Evolutionary conservation across 495 filamentous ascomycete genomes (phyloP).

Genomic region (Bacidia rubella): DNA sequence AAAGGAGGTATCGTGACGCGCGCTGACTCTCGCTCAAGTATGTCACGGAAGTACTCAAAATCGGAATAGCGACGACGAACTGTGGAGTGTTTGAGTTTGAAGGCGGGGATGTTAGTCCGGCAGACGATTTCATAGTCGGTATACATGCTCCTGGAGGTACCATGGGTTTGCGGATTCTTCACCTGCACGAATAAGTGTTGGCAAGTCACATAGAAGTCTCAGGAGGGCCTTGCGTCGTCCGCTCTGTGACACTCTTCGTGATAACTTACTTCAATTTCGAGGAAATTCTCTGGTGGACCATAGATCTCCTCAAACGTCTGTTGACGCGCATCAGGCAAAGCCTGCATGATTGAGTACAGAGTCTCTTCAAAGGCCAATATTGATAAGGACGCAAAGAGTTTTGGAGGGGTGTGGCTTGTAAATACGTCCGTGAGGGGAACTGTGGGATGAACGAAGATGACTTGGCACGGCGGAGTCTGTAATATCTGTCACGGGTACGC

Average conservation of each 20-base stretch:
- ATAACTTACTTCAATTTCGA: constrained; percentile 79
- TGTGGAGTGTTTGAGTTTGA: constrained; percentile 75
- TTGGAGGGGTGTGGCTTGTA: too few relatives aligned
- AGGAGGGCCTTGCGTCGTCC: too few relatives aligned
- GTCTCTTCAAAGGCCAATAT: neutral
- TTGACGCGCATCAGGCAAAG: constrained; percentile 69
- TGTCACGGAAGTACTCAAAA: constrained; percentile 98
- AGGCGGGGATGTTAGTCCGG: constrained; percentile 95
- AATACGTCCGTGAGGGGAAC: too few relatives aligned
- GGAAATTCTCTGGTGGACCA: constrained; percentile 93
- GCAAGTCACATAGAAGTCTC: too few relatives aligned
- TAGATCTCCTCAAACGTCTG: constrained; percentile 99
- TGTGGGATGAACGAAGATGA: too few relatives aligned
- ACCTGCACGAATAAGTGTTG: constrained; percentile 45
- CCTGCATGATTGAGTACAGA: constrained; percentile 49
- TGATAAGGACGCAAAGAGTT: too few relatives aligned
- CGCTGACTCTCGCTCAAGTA: constrained; percentile 87
- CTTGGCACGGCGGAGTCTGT: too few relatives aligned
- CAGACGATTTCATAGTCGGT: constrained; percentile 97
- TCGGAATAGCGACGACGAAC: constrained; percentile 93
- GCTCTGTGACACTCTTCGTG: constrained; percentile 1
- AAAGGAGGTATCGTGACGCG: constrained; percentile 91
- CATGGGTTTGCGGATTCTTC: constrained; percentile 87
- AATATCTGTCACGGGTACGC: too few relatives aligned
- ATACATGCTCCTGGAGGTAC: constrained; percentile 90